Conservation (phyloP, 139 green algal species). For the Picochlorum sp. region DNA sequence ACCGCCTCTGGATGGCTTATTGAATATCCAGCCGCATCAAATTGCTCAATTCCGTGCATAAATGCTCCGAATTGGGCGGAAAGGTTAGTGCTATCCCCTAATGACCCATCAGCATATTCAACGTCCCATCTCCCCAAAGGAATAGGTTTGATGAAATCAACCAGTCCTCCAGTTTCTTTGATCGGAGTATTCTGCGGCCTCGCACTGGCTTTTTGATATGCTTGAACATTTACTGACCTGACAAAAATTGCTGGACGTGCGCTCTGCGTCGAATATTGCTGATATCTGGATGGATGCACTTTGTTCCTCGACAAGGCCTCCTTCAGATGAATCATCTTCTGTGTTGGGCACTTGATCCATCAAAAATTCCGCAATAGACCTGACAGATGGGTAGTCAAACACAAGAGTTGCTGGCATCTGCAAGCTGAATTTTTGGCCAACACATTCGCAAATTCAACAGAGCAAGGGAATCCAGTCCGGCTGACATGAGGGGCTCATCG, state of each 20-base stretch:
- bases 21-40: constrained; percentile 45
- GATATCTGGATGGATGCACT: no score
- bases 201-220: not conserved
- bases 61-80: constrained; percentile 39
- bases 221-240: not conserved
- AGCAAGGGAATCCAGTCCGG: constrained; percentile 52
- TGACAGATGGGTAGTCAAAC: constrained; percentile 59
- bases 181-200: not conserved
- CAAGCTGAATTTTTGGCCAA: constrained; percentile 48
- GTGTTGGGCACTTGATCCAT: constrained; percentile 14
- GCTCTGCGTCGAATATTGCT: no score
- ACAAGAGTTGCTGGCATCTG: constrained; percentile 50
- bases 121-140: constrained; percentile 45
- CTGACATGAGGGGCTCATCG: constrained; percentile 52
- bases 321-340: not conserved
- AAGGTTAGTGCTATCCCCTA: constrained; percentile 13
- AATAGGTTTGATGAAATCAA: constrained; percentile 25
- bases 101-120: constrained; percentile 13
- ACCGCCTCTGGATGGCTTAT: constrained; percentile 44
- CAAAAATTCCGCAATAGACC: constrained; percentile 24
- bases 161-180: not conserved
- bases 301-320: not conserved
- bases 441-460: constrained; percentile 45
- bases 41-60: constrained; percentile 38
- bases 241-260: no score